A percentile compares a stretch with the other conserved stretches of the same genome.
phyloP scores from a whole-genome alignment of 768 basidiomycete genomes.

The Chalciporus chontae region DNA sequence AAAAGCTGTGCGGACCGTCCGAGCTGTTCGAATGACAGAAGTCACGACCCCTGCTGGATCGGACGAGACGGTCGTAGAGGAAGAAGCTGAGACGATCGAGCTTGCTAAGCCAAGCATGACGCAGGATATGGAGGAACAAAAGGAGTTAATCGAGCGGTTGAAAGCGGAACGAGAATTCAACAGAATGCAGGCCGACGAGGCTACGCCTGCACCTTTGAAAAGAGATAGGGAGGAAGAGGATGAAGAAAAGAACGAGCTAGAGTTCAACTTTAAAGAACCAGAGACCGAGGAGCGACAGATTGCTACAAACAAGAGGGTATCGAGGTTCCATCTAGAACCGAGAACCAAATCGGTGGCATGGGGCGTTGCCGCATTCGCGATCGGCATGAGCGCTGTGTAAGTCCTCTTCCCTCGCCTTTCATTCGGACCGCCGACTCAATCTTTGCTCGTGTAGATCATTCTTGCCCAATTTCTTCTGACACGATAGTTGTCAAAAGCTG shows the following conservation, averaged over 20 bases:
- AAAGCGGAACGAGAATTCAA: slow-evolving; percentile 56
- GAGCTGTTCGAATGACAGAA: slow-evolving; percentile 25
- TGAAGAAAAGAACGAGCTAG: slow-evolving; percentile 44
- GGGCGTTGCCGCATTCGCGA: slow-evolving; percentile 81
- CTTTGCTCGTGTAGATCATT: slow-evolving; percentile 39
- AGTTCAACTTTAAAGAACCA: slow-evolving; percentile 69
- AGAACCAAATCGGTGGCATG: slow-evolving; percentile 75
- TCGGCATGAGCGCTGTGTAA: slow-evolving; percentile 79
- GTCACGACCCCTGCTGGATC: slow-evolving; percentile 49
- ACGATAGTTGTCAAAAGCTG: slow-evolving; percentile 7
- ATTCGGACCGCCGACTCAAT: neutral
- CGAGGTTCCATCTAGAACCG: slow-evolving; percentile 55
- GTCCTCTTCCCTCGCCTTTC: slow-evolving; percentile 29
- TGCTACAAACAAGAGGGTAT: slow-evolving; percentile 61
- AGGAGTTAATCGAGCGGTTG: slow-evolving; percentile 67
- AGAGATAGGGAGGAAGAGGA: slow-evolving; percentile 44
- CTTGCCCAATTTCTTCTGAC: slow-evolving; percentile 60
- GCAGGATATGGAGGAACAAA: slow-evolving; percentile 75
- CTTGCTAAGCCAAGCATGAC: slow-evolving; percentile 61
- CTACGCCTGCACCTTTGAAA: slow-evolving; percentile 35
- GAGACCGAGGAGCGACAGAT: slow-evolving; percentile 56
- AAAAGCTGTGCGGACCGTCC: slow-evolving; percentile 20
- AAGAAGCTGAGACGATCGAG: slow-evolving; percentile 55
- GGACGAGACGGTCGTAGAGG: slow-evolving; percentile 65
- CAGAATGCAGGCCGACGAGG: slow-evolving; percentile 23